These are phyloP conservation scores for Metschnikowia santaceciliae DNA, from an alignment of 805 yeast genomes.

Conservation along the genomic window DNA sequence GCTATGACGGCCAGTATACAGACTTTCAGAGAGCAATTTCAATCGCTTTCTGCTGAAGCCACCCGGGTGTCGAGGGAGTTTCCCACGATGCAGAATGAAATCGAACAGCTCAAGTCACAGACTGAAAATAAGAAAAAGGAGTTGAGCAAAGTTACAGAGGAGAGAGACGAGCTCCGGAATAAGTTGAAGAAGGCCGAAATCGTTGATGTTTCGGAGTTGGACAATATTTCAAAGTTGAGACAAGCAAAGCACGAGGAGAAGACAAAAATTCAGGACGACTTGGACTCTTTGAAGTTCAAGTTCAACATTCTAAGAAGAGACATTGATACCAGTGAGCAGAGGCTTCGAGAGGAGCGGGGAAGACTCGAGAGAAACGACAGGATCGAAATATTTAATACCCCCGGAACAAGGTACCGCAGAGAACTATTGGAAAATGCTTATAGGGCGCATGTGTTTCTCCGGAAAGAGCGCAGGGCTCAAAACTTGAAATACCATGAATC, in stretches of 20 bases:
- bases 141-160: constrained; percentile 9
- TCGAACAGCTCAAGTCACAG: constrained; percentile 12
- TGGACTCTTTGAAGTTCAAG: constrained; percentile 8
- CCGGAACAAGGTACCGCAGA: constrained; percentile 23
- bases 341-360: constrained; percentile 11
- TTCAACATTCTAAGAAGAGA: constrained; percentile 8
- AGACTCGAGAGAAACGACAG: constrained; percentile 40
- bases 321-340: constrained; percentile 7
- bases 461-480: constrained; percentile 30
- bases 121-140: constrained; percentile 13
- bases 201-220: constrained; percentile 9
- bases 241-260: constrained; percentile 15
- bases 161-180: constrained; percentile 8
- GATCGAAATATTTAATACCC: constrained; percentile 41
- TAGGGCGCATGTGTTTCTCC: constrained; percentile 33
- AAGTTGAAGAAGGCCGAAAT: constrained; percentile 6
- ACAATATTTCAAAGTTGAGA: constrained; percentile 5
- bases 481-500: constrained; percentile 61
- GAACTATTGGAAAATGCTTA: constrained; percentile 41
- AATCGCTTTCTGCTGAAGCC: constrained; percentile 3
- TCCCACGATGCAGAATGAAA: constrained; percentile 9
- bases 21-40: constrained; percentile 2
- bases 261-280: constrained; percentile 28
- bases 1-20: constrained; percentile 1
- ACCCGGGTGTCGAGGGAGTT: background rate